Evolutionary conservation across 306 rosid genomes (phyloP), one percentile per base, ranked within the genome.

Genomic region (Castanea sativa): DNA sequence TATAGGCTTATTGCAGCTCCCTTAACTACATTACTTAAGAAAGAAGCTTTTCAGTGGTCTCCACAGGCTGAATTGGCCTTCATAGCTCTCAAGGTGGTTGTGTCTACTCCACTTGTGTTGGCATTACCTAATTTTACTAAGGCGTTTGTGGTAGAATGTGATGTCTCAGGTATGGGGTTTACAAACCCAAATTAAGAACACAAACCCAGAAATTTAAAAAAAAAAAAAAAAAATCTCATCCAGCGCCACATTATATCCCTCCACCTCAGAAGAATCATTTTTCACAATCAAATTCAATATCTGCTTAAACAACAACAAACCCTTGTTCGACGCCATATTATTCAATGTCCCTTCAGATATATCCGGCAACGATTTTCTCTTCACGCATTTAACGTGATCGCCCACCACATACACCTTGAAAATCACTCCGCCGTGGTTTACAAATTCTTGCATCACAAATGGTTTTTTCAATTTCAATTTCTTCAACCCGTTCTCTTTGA

Each of bases 331-430:
- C 0, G 60, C 45, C 27, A 18, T n/a, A 30, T 19, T 5, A 8
- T 20, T 56, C 53, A 76, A 19, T 73, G 64, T 82, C 82, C 80
- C 87, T 6, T 83, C 76, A 0, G 84, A 49, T 35, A 87, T 70
- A 60, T 92, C 90, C 3, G 73, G 68, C 83, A 92, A 38, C 16
- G 95, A 92, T 63, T 79, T 78, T 15, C 95, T 87, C 81, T 82
- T 90, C 15, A 90, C 93, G 80, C 93, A 92, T 33, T 13, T 71
- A 6, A 82, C 81, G 58, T 76, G 80, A 13, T 73, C 74, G 27
- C 97, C 95, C 12, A 90, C 88, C 30, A 82, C 93, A 71, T 92
- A 92, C 25, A 89, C 83, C 88, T 92, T 92, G 93, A 89, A 92
- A 6, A 92, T 49, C 0, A 86, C 91, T 0, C 93, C 95, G 13